Conservation (phyloP, 805 yeast genomes). For the Kazachstania bromeliacearum region DNA sequence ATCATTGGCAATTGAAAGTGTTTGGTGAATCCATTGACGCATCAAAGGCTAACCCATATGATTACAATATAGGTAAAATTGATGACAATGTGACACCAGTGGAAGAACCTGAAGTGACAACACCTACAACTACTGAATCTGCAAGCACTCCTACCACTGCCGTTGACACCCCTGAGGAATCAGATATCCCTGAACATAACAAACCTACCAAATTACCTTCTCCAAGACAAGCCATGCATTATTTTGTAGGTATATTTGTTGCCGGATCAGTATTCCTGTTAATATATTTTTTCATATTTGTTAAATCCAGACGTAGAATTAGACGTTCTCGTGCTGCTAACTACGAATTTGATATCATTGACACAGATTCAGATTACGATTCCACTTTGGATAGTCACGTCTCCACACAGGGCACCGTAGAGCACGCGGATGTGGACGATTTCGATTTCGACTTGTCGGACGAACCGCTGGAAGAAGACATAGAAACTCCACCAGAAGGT, state of each 20-base stretch:
- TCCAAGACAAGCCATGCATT: constrained; percentile 45
- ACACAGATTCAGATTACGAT: constrained; percentile 43
- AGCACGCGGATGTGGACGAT: constrained; percentile 20
- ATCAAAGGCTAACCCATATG: constrained; percentile 42
- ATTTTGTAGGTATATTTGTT: constrained; percentile 49
- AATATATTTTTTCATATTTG: constrained; percentile 38
- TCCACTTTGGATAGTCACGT: constrained; percentile 20
- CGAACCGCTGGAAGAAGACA: constrained; percentile 22
- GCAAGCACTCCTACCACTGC: constrained; percentile 5
- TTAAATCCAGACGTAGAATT: constrained; percentile 34
- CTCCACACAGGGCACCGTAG: constrained; percentile 9
- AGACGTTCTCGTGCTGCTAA: constrained; percentile 58
- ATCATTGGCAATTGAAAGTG: constrained; percentile 66
- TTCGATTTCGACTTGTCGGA: constrained; percentile 29
- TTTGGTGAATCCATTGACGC: constrained; percentile 76
- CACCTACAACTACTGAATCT: constrained; percentile 3
- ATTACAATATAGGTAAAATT: constrained; percentile 1
- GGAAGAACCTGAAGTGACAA: neutral
- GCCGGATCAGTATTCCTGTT: constrained; percentile 45
- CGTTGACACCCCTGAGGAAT: neutral
- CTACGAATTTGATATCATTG: constrained; percentile 69
- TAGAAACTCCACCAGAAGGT: neutral
- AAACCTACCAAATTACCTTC: constrained; percentile 29
- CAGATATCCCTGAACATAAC: constrained; percentile 10
- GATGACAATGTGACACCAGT: neutral